Evolutionary conservation across 257 asterid genomes (phyloP), one percentile per base, ranked within the genome.

Genomic region (Vinca minor): DNA sequence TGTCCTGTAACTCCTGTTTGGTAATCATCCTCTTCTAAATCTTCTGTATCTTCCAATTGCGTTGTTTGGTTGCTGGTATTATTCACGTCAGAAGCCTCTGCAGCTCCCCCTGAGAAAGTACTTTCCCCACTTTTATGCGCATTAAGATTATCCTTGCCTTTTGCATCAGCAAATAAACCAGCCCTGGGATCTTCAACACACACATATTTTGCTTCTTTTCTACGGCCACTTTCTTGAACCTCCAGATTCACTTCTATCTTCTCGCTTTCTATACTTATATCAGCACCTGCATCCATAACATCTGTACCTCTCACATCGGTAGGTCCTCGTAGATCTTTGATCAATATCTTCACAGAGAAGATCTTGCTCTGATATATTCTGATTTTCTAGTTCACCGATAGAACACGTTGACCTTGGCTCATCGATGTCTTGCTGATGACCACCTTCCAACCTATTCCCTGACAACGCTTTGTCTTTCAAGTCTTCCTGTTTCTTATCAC

Each of bases 131-230:
- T 52, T 55, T 59, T 55, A 38, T 50, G 31, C 55, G 70, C 73
- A 82, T 71, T 69, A 54, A 63, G 57, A 69, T 68, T 67, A 64
- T 68, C 76, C 60, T 70, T 71, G 49, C 53, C 49, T 62, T 60
- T 73, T 71, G 66, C 71, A 67, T 81, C 83, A 66, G 64, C 75
- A 64, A 69, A 50, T 49, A 67, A 78, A 75, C 66, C 53, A 20
- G 18, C 57, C 42, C 67, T 35, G 32, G 64, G 73, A 69, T 70
- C 62, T 61, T 65, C 81, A 59, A 60, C 64, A 60, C 56, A 47
- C 42, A 50, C 68, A 62, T 59, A 65, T 63, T 66, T 67, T 69
- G 71, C 74, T 52, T 38, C 67, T 57, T 14, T 25, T 35, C 54
- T 42, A 28, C 13, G 21, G 14, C 32, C 52, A n/a, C 23, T 21